Evolutionary conservation across 495 filamentous ascomycete genomes (phyloP), one percentile per base, ranked within the genome.

Genomic region (Aspergillus saccharolyticus): DNA sequence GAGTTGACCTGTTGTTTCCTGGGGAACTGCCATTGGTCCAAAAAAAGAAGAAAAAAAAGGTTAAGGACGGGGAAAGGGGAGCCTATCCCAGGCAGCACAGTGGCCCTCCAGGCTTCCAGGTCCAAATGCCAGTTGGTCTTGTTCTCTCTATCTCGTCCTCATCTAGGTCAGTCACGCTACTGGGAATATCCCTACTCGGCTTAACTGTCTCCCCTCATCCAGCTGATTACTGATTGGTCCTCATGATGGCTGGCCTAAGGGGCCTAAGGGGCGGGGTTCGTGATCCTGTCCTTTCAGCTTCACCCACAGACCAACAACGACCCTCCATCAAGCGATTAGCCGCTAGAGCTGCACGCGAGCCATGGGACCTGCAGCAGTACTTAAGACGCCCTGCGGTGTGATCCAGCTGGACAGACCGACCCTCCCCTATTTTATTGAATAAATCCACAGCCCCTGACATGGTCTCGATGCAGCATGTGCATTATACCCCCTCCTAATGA

Each of bases 331-430:
- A 28, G 12, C 47, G 4, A 15, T 17, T 43, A 46, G 44, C 18
- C 25, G 21, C 16, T 48, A 42, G 20, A 44, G 10, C 43, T 60
- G 57, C 57, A 60, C 46, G 53, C 57, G 46, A 55, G 49, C 57
- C 45, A 51, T 51, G 52, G 57, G 57, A 60, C 57, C 57, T 60
- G 57, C 57, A 60, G 52, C 53, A 43, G 47, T 50, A 48, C 42
- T 42, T 51, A 60, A 39, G 53, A 50, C 57, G 43, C 44, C 57
- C 57, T 59, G 57, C 45, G n/a, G 57, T 59, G 52, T 54, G 44
- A 59, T 44, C 24, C 57, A 42, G 57, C 47, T 45, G 53, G 42
- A 55, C 53, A 18, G 47, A 52, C 57, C 33, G 20, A 42, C 24
- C 45, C 45, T 48, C 7, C 17, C 15, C 52, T 20, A 28, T 42